A percentile compares a stretch with the other conserved stretches of the same genome.
phyloP scores from a whole-genome alignment of 352 stramenopile species.

The Phytophthora constricta region DNA sequence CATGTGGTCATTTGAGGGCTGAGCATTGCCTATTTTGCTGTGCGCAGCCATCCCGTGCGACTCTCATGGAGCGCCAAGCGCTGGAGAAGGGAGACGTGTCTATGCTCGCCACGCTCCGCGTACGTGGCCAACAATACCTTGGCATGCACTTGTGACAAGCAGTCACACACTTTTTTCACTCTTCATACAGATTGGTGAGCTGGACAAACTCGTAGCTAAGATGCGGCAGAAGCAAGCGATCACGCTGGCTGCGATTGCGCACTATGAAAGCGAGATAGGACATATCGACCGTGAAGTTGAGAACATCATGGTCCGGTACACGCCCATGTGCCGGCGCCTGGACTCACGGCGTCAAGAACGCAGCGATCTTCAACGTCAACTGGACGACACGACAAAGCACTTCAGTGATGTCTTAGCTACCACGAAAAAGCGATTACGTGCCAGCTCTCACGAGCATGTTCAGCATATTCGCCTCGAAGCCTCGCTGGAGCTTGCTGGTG shows the following conservation, averaged over 20 bases:
- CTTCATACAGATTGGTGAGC: slow-evolving; percentile 60
- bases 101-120: slow-evolving; percentile 75
- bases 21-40: slow-evolving; percentile 2
- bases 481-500: slow-evolving; percentile 46
- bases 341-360: slow-evolving; percentile 61
- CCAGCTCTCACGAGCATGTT: slow-evolving; percentile 63
- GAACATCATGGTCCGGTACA: slow-evolving; percentile 73
- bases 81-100: slow-evolving; percentile 74
- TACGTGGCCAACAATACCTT: slow-evolving; percentile 28
- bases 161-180: no score
- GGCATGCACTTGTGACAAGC: neutral
- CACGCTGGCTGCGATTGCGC: slow-evolving; percentile 50
- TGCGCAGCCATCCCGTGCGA: slow-evolving; percentile 51
- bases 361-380: slow-evolving; percentile 50
- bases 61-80: slow-evolving; percentile 75
- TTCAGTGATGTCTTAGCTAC: slow-evolving; percentile 72
- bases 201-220: slow-evolving; percentile 75
- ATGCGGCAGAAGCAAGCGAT: slow-evolving; percentile 73
- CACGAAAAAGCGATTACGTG: slow-evolving; percentile 63
- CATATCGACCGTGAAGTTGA: slow-evolving; percentile 69
- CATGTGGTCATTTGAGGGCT: neutral
- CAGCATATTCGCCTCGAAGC: slow-evolving; percentile 71
- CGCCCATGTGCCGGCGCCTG: slow-evolving; percentile 63
- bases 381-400: slow-evolving; percentile 52
- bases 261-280: slow-evolving; percentile 66